Conservation (phyloP, 805 yeast genomes). For the Hanseniaspora pseudoguilliermondii region DNA sequence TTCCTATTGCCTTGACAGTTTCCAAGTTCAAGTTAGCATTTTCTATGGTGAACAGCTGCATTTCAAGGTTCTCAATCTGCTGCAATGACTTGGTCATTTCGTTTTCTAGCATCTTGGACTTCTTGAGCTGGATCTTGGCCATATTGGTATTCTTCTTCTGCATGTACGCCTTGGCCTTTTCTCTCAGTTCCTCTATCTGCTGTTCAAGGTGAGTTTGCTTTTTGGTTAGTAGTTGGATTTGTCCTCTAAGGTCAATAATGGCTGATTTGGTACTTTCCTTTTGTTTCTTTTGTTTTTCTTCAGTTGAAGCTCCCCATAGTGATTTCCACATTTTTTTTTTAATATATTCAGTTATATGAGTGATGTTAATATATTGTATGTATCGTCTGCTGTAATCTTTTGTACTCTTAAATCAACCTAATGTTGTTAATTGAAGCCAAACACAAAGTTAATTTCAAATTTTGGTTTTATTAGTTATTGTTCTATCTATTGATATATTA, state of each 20-base stretch:
- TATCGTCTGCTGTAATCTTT: neutral
- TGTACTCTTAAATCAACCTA: neutral
- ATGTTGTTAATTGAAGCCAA: too few relatives aligned
- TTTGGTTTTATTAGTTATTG: too few relatives aligned
- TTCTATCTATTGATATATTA: too few relatives aligned
- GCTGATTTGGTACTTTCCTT: conserved; percentile 84
- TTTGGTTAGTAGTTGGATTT: conserved; percentile 73
- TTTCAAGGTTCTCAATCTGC: conserved; percentile 80
- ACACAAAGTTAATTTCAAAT: too few relatives aligned
- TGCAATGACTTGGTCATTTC: conserved; percentile 70
- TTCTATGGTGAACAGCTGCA: conserved; percentile 82
- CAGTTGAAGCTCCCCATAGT: conserved; percentile 9
- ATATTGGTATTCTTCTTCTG: conserved; percentile 47
- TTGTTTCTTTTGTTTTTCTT: conserved; percentile 9
- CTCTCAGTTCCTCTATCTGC: conserved; percentile 72
- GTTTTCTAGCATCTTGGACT: conserved; percentile 68
- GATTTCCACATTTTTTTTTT: conserved; percentile 10
- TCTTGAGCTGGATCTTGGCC: conserved; percentile 78
- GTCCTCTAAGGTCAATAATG: conserved; percentile 77
- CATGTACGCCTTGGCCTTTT: conserved; percentile 65
- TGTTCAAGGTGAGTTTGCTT: conserved; percentile 68
- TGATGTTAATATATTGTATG: too few relatives aligned
- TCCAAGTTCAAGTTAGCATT: conserved; percentile 91
- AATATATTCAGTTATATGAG: neutral
- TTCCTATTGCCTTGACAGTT: conserved; percentile 97